Evolutionary conservation across 2,329 filamentous ascomycete species (phyloP).

Genomic region (Sporothrix euskadiensis): DNA sequence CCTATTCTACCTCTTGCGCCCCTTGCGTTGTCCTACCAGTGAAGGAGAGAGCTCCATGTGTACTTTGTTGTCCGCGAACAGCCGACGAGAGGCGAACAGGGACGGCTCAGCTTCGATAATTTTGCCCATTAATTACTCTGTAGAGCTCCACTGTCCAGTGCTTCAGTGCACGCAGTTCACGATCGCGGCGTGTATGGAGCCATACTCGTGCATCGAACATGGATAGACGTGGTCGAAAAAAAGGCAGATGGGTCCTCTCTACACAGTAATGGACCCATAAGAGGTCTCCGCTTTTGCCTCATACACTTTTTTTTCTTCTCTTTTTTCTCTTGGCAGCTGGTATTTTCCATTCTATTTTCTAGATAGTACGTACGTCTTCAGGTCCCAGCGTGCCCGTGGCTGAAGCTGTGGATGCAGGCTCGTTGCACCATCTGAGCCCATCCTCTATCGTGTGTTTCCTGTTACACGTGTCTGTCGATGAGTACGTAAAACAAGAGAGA

Average conservation of each 20-base stretch:
- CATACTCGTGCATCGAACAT: not conserved
- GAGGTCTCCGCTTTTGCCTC: conserved; percentile 17
- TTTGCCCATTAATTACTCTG: not conserved
- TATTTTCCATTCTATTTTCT: not conserved
- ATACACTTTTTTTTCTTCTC: not conserved
- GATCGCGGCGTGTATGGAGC: not conserved
- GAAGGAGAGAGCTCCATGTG: not conserved
- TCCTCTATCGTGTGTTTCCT: conserved; percentile 6
- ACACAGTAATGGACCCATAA: not conserved
- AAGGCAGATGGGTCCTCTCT: too few relatives aligned
- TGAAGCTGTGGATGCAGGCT: not conserved
- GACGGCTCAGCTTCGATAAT: not conserved
- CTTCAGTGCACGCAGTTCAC: not conserved
- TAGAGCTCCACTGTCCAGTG: not conserved
- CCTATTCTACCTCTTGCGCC: not conserved
- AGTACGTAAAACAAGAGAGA: not conserved
- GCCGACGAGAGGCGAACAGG: not conserved
- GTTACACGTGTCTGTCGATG: conserved; percentile 10
- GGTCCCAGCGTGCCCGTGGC: not conserved
- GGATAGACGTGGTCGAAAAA: not conserved
- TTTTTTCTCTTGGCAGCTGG: not conserved
- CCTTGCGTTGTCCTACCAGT: not conserved
- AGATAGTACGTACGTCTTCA: too few relatives aligned
- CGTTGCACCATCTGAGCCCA: not conserved
- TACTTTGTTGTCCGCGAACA: not conserved